These are phyloP conservation scores for Helicostylum pulchrum DNA, from an alignment of 192 early-diverging fungal species.

Conservation along the genomic window DNA sequence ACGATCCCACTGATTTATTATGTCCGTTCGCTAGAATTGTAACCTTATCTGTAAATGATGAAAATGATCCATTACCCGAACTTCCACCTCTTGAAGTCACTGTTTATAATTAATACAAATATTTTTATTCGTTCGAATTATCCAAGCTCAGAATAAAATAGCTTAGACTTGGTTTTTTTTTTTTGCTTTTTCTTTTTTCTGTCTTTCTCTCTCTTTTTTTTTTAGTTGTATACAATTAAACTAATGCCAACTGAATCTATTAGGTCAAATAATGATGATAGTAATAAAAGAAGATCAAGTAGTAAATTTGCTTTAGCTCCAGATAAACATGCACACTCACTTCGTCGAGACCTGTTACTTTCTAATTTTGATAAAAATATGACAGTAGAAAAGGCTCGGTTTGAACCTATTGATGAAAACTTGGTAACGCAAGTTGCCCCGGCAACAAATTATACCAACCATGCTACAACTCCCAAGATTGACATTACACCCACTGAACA, in stretches of 20 bases:
- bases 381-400: conserved; percentile 24
- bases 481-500: too few species aligned
- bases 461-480: too few species aligned
- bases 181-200: not conserved
- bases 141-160: not conserved
- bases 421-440: too few species aligned
- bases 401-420: conserved; percentile 12
- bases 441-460: too few species aligned
- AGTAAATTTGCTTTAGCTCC: too few species aligned
- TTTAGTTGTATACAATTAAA: too few species aligned
- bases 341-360: conserved; percentile 21
- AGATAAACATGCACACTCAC: conserved; percentile 2
- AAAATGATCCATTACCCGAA: conserved; percentile 14
- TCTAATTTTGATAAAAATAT: conserved; percentile 27
- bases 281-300: too few species aligned
- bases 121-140: not conserved
- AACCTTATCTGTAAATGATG: conserved; percentile 12
- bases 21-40: conserved; percentile 36
- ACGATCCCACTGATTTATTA: conserved; percentile 37
- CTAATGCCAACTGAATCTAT: too few species aligned
- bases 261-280: too few species aligned
- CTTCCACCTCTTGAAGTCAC: conserved; percentile 18
- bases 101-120: conserved; percentile 9
- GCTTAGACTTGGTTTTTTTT: not conserved
- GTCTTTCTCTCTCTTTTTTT: not conserved